Evolutionary conservation across 2,329 filamentous ascomycete genomes (phyloP).

Genomic region (Penicillium verrucosum): DNA sequence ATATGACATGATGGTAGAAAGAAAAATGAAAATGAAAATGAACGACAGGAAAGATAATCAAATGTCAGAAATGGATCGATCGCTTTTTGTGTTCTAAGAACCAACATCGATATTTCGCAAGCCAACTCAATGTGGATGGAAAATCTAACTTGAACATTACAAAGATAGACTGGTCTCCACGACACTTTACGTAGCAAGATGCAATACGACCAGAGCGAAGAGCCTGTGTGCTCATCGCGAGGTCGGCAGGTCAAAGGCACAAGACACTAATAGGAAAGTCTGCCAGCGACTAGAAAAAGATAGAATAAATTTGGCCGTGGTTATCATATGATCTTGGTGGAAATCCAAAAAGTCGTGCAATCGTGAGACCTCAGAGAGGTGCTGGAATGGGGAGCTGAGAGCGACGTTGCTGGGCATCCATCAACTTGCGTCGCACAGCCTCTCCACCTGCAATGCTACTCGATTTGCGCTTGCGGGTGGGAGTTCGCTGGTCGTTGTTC

Average conservation of each 20-base stretch:
- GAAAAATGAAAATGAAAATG: not conserved
- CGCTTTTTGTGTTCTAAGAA: constrained; percentile 18
- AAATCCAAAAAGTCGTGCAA: constrained; percentile 24
- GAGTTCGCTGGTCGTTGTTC: constrained; percentile 40
- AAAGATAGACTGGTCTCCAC: constrained; percentile 3
- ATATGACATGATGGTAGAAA: constrained; percentile 8
- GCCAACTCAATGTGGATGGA: not conserved
- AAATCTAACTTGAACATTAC: not conserved
- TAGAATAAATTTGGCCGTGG: constrained; percentile 22
- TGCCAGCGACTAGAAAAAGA: constrained; percentile 22
- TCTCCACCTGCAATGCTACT: constrained; percentile 39
- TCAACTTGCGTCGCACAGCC: constrained; percentile 44
- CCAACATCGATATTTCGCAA: constrained; percentile 14
- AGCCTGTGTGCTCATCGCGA: constrained; percentile 1
- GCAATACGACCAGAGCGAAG: constrained; percentile 2
- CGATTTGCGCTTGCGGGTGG: constrained; percentile 41
- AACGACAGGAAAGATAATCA: not conserved
- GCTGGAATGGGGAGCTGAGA: constrained; percentile 37
- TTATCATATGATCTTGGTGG: constrained; percentile 23
- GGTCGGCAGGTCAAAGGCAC: not conserved
- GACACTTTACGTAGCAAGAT: not conserved
- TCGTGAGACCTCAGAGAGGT: not conserved
- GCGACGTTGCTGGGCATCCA: constrained; percentile 41
- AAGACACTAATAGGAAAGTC: constrained; percentile 12
- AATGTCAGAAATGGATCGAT: constrained; percentile 13